Evolutionary conservation across 257 asterid species (phyloP).

Genomic region (Solanum ahanhuiri): DNA sequence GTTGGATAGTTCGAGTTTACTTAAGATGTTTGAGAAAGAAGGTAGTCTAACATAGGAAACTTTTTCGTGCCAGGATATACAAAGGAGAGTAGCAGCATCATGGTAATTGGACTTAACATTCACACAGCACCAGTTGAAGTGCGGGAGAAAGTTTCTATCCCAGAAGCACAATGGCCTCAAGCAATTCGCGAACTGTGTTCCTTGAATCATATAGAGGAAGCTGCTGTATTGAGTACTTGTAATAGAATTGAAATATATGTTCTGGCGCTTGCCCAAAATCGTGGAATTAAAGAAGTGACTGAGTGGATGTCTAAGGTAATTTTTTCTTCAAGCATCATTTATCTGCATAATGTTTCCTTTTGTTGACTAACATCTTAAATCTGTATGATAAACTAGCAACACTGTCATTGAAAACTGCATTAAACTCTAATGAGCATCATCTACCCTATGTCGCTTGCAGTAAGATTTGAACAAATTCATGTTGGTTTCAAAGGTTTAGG

Average conservation of each 20-base stretch:
- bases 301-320: constrained; percentile 97
- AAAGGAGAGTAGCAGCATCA: constrained; percentile 58
- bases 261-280: constrained; percentile 68
- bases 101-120: constrained; percentile 75
- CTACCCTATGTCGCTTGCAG: not conserved
- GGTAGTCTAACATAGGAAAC: not conserved
- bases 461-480: not conserved
- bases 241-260: constrained; percentile 86
- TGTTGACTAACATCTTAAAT: not conserved
- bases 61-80: constrained; percentile 60
- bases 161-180: constrained; percentile 85
- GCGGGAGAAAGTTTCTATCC: constrained; percentile 81
- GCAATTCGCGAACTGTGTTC: constrained; percentile 67
- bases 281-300: constrained; percentile 87
- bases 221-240: constrained; percentile 93
- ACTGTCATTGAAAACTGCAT: not conserved
- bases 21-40: not conserved
- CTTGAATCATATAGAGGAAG: constrained; percentile 82
- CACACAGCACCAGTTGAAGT: constrained; percentile 75
- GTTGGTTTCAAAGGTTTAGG: not conserved
- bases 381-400: not conserved
- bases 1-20: not conserved
- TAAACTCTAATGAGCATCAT: not conserved
- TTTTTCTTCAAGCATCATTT: not conserved
- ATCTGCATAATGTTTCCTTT: not conserved